Evolutionary conservation across 1,284 basidiomycete genomes (phyloP), one percentile per base, ranked within the genome.

Genomic region (Ceratobasidium sp.): DNA sequence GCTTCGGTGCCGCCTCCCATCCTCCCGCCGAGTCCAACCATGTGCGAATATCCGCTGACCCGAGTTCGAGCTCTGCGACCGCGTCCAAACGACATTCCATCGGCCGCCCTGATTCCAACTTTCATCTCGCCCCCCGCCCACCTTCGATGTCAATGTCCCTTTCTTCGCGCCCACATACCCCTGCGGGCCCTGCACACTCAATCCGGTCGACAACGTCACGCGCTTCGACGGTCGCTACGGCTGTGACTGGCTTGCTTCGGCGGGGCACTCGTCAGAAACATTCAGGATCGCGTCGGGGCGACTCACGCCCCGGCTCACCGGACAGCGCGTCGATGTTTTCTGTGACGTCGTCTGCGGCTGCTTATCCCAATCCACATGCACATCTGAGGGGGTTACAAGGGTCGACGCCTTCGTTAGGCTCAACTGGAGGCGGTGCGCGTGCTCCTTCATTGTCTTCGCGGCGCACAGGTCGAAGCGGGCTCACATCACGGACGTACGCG

Each of bases 21-120:
- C 83, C 91, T 21, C 90, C 91, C 21, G 82, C 84, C 52, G 91
- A 92, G 79, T 78, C 80, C 14, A 83, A 89, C 26, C 78, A 91
- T 50, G 87, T 92, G 58, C 52, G 58, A 71, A 28, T 73, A 30
- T 50, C 66, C 6, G 35, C 30, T 41, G 38, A 55, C n/a, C 38
- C 61, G 23, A 26, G 26, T 1, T 16, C 41, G 35, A 23, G 11
- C 21, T 38, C 49, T 41, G 44, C 32, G 14, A 16, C 28, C 50
- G 55, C 47, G 21, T 46, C 58, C 52, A 67, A 67, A 67, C 64
- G 64, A 55, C 64, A 67, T 26, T 67, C 64, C 18, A 44, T 67
- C 13, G 64, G 49, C 50, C 64, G 64, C 23, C 64, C 64, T 6
- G 64, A 67, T 52, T 67, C 64, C 64, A 67, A 67, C 64, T 67